Base-by-base conservation (phyloP, 768 basidiomycete genomes). In the Russula foetens region DNA sequence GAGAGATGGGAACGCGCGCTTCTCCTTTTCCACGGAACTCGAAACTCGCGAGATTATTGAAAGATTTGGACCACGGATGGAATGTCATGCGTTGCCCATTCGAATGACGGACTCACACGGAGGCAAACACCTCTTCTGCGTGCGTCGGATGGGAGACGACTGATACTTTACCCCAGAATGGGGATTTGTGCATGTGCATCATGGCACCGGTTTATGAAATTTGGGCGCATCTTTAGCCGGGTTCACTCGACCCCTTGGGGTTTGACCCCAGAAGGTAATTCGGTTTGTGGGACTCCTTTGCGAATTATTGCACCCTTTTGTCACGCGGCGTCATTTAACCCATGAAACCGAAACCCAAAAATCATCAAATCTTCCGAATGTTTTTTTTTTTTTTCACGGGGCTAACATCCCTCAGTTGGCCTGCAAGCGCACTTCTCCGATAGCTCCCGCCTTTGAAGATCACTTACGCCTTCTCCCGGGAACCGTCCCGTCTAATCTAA, bases 301-400 rank as follows among this genome's bases (percentile, higher is more conserved):
- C 47, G 14, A 12, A n/a, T 29, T 21, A 35, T 41, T 35, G 14
- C 39, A 17, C 47, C 9, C n/a, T 19, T 15, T 61, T 41, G 56
- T 53, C 59, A 54, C 46, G 21, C 59, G 58, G 52, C 58, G 53
- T 60, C 51, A 58, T 47, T 62, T 48, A 28, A 31, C 53, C 53
- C 53, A 58, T 58, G 56, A 62, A 61, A 56, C 54, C 39, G 33
- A 46, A 57, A 26, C 24, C 48, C 28, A 52, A 56, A 17, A n/a
- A n/a, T n/a, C n/a, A n/a, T n/a, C n/a, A n/a, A n/a, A 19, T 29
- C 21, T 33, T 49, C 44, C 21, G 35, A 28, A 24, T 39, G 33
- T 26, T 35, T 45, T 50, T 46, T 35, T 35, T 45, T 50, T 44
- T 24, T n/a, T n/a, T n/a, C 44, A 52, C 35, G 56, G 61, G 38